These are phyloP conservation scores for Epichloe gansuensis DNA, from an alignment of 2,329 filamentous ascomycete genomes.

Conservation along the genomic window DNA sequence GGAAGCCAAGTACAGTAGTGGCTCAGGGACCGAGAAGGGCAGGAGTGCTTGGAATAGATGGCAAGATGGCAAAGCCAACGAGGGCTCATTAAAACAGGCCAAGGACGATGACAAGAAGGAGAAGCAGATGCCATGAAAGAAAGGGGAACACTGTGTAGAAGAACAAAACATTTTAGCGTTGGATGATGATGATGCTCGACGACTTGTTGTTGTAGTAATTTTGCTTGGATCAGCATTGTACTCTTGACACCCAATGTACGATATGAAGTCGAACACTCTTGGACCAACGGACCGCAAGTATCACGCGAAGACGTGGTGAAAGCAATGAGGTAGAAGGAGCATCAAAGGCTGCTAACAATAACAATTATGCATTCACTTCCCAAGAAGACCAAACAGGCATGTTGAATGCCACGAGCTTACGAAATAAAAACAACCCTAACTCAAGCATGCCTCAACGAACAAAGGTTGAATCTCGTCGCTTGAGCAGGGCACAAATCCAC, in stretches of 20 bases:
- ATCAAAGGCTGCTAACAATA: too few relatives aligned
- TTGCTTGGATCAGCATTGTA: too few relatives aligned
- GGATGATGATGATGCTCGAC: neutral
- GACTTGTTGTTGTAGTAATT: neutral
- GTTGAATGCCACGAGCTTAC: neutral
- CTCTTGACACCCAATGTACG: too few relatives aligned
- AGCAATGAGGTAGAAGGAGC: too few relatives aligned
- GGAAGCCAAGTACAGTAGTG: slow-evolving; percentile 51
- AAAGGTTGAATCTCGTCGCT: neutral
- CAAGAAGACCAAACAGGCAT: neutral
- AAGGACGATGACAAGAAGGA: neutral
- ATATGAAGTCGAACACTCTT: too few relatives aligned
- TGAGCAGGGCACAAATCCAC: neutral
- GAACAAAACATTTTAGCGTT: neutral
- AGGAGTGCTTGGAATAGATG: slow-evolving; percentile 25
- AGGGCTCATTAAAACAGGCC: neutral
- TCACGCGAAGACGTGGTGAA: too few relatives aligned
- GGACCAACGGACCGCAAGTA: too few relatives aligned
- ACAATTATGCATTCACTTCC: too few relatives aligned
- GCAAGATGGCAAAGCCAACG: slow-evolving; percentile 17
- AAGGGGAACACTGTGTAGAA: neutral
- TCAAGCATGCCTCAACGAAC: neutral
- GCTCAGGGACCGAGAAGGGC: slow-evolving; percentile 41
- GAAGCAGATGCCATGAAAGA: neutral
- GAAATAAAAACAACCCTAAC: neutral